These are phyloP conservation scores for Paraphaeosphaeria sporulosa DNA, from an alignment of 2,329 filamentous ascomycete species.

Conservation along the genomic window DNA sequence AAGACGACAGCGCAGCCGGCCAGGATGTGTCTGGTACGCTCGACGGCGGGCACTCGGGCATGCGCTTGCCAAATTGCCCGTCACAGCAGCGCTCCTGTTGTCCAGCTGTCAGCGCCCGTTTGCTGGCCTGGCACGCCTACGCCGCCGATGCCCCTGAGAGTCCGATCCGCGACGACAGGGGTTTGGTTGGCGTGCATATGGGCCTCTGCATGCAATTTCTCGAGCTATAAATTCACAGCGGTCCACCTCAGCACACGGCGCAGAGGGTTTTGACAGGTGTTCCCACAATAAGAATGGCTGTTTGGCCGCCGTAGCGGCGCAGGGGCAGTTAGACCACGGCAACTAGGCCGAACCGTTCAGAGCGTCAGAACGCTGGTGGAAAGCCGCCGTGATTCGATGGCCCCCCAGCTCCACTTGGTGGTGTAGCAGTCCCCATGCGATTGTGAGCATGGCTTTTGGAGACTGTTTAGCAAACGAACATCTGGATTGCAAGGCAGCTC, in stretches of 20 bases:
- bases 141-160: constrained; percentile 8
- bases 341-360: constrained; percentile 2
- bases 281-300: background rate
- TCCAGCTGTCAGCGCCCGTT: background rate
- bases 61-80: constrained; percentile 12
- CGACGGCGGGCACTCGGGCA: constrained; percentile 1
- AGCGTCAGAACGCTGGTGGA: constrained; percentile 3
- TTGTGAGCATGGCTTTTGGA: background rate
- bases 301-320: background rate
- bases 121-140: background rate
- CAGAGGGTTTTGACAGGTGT: background rate
- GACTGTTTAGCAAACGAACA: background rate
- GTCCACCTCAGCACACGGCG: background rate
- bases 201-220: background rate
- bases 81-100: constrained; percentile 3
- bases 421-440: background rate
- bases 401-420: background rate
- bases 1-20: background rate
- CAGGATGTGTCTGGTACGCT: background rate
- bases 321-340: constrained; percentile 2
- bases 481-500: background rate
- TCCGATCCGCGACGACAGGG: background rate
- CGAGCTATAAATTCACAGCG: background rate
- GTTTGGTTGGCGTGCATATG: constrained; percentile 3
- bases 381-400: background rate